Evolutionary conservation across 179 eudicot species (phyloP), one percentile per base, ranked within the genome.

Genomic region (Camellia oleifera): DNA sequence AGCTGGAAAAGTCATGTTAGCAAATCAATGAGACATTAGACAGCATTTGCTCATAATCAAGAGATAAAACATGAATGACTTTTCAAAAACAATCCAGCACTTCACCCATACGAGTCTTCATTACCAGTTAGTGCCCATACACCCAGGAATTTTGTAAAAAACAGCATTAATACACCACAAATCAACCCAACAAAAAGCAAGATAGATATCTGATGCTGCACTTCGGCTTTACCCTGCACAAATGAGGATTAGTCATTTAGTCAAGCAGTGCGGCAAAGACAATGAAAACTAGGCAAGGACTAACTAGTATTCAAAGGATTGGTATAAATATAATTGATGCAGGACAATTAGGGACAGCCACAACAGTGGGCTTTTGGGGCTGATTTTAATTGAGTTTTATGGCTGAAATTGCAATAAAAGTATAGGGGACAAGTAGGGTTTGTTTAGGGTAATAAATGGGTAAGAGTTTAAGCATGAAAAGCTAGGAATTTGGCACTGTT

Each of bases 131-230:
- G 82, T 77, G 93, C 92, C 94, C 87, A 78, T 72, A 87, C 84
- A 74, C 98, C 99, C 72, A 77, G 85, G 40, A 88, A 76, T 77
- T 83, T 92, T 11, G 98, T 92, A 67, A 84, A 89, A 54, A 91
- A 72, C 80, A 96, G 82, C 98, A 96, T 94, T 70, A 89, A 44
- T 75, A 87, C 71, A 17, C 99, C 99, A 86, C 97, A 85, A 80
- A 87, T 78, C 68, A 96, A 82, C 32, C 97, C 99, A 83, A 92
- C 83, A 85, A 89, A 94, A 83, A 96, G 85, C 91, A 96, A 92
- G 76, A 87, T 84, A 40, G 99, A 96, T 88, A 96, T 94, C 82
- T 94, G 94, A 84, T 94, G 98, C 83, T 94, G 98, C 81, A 94
- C 99, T 91, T 88, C 91, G 77, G 85, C 85, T 85, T 91, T 92